A percentile compares a stretch with the other conserved stretches of the same genome.
These are phyloP conservation scores for Rutstroemia sp. DNA, from an alignment of 2,329 filamentous ascomycete genomes.

Conservation along the genomic window DNA sequence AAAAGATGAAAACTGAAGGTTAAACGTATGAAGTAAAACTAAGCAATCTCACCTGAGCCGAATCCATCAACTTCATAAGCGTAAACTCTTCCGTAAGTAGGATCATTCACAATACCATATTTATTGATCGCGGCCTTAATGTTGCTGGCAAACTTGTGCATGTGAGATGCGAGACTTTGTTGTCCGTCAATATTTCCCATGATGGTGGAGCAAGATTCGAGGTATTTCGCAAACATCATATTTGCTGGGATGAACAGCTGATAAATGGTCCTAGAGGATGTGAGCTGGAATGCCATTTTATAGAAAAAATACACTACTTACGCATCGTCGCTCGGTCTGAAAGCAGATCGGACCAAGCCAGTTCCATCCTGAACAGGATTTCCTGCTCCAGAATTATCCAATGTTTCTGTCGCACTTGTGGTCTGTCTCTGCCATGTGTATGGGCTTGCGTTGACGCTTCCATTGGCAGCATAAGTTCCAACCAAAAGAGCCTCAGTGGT, in stretches of 20 bases:
- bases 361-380: conserved; percentile 70
- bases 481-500: conserved; percentile 64
- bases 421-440: conserved; percentile 77
- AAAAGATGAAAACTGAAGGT: background rate
- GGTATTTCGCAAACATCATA: conserved; percentile 68
- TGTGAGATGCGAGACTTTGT: conserved; percentile 45
- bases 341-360: conserved; percentile 77
- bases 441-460: conserved; percentile 46
- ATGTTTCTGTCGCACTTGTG: conserved; percentile 69
- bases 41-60: conserved; percentile 37
- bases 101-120: conserved; percentile 61
- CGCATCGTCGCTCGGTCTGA: conserved; percentile 84
- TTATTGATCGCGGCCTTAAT: conserved; percentile 62
- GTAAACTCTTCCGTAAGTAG: conserved; percentile 60
- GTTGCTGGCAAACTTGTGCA: conserved; percentile 50
- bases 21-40: conserved; percentile 10
- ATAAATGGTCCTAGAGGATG: conserved; percentile 46
- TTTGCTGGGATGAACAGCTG: conserved; percentile 88
- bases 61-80: conserved; percentile 74
- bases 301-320: conserved; percentile 28
- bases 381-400: conserved; percentile 68
- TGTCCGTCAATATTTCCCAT: conserved; percentile 42
- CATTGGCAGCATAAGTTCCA: conserved; percentile 61
- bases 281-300: background rate
- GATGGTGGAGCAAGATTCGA: conserved; percentile 45